A percentile compares a stretch with the other conserved stretches of the same genome.
Conservation (phyloP, 148 eudicot species). For the Polygonum maritimum region DNA sequence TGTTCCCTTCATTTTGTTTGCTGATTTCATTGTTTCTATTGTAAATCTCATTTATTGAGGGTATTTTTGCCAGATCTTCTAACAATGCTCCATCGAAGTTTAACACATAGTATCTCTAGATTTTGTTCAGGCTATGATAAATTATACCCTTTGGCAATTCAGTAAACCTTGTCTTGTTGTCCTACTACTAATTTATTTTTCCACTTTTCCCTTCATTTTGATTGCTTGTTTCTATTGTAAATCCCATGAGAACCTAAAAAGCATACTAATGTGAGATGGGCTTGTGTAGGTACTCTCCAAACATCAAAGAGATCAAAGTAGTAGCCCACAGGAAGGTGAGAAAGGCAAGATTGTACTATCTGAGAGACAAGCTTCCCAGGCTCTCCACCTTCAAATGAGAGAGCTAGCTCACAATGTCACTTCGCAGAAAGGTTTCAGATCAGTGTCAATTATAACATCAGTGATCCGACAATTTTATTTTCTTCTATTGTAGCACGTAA, state of each 20-base stretch:
- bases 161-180: neutral
- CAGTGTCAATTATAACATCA: neutral
- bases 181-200: neutral
- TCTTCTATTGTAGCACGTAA: neutral
- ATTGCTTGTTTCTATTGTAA: neutral
- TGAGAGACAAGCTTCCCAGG: slow-evolving; percentile 94
- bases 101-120: neutral
- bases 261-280: neutral
- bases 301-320: slow-evolving; percentile 73
- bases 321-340: slow-evolving; percentile 79
- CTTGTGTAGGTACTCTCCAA: slow-evolving; percentile 74
- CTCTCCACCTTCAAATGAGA: slow-evolving; percentile 62
- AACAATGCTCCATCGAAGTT: neutral
- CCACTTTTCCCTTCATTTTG: too few relatives aligned
- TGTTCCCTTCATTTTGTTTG: too few relatives aligned
- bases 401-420: neutral
- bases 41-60: neutral
- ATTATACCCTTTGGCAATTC: neutral
- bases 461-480: neutral
- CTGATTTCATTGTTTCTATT: neutral
- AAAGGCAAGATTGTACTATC: slow-evolving; percentile 78
- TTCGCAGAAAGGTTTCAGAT: slow-evolving; percentile 1
- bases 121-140: neutral
- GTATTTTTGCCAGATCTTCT: neutral
- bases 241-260: neutral